Evolutionary conservation across 306 rosid genomes (phyloP), one percentile per base, ranked within the genome.

Genomic region (Casuarina cunninghamiana): DNA sequence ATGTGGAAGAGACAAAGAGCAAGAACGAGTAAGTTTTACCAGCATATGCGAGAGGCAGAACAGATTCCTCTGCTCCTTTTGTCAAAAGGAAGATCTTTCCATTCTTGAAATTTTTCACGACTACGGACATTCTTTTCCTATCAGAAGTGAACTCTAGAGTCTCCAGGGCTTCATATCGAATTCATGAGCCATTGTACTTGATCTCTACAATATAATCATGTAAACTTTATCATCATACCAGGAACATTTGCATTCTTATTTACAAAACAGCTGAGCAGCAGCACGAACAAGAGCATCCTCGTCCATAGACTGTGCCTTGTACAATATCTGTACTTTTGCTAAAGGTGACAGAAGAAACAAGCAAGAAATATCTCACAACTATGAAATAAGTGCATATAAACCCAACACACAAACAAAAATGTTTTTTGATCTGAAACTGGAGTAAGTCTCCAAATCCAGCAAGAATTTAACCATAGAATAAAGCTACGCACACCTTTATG

Each of bases 281-380:
- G 99, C 97, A 6, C 80, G 91, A 69, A 95, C 97, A 78, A 95
- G 97, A 73, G 99, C 99, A 84, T 95, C 97, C 86, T 95, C 99
- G 83, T 95, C 97, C 88, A 93, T 97, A 80, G 99, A 95, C 80
- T 95, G 97, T 53, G 99, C 97, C 87, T 93, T 95, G 87, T 89
- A 95, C 84, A 91, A 37, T 88, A 83, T 81, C 87, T 84, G 97
- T 96, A 81, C 71, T 82, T 91, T 93, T 91, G 89, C 99, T 95
- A 83, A 75, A 76, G 77, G 80, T 15, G 75, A 82, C 26, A 77
- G 45, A 60, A 70, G 75, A 78, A 67, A 79, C 41, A 83, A 21
- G 84, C 15, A 75, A 58, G 78, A 75, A 50, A 79, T n/a, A 75
- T 72, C 74, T 73, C 43, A 58, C 69, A 68, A 79, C 61, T 62